phyloP scores from a whole-genome alignment of 768 basidiomycete species.

The Boletus sp. region DNA sequence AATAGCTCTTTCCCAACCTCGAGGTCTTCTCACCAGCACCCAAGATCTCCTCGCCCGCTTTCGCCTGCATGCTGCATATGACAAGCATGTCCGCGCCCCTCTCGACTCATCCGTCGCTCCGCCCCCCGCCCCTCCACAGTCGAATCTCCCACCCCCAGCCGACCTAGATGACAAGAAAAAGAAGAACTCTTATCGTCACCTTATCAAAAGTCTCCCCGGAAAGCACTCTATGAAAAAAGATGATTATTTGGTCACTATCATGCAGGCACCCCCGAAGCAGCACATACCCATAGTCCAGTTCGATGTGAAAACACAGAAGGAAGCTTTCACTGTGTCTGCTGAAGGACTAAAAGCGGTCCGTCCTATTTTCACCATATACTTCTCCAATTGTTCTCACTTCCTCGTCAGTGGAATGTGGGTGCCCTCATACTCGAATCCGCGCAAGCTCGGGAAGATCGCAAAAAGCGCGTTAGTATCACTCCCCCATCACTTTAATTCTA shows the following conservation, averaged over 20 bases:
- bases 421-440: constrained; percentile 63
- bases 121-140: constrained; percentile 30
- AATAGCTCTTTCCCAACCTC: constrained; percentile 33
- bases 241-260: constrained; percentile 62
- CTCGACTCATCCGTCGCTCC: constrained; percentile 20
- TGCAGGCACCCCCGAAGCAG: constrained; percentile 71
- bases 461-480: constrained; percentile 59
- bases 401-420: constrained; percentile 62
- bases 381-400: constrained; percentile 9
- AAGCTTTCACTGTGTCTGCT: constrained; percentile 70
- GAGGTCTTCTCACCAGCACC: constrained; percentile 61
- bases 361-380: constrained; percentile 16
- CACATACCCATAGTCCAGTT: constrained; percentile 60
- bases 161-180: constrained; percentile 63
- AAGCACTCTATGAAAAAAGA: constrained; percentile 84
- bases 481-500: constrained; percentile 1
- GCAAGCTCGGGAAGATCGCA: constrained; percentile 75
- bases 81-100: constrained; percentile 72
- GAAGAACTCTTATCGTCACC: constrained; percentile 74
- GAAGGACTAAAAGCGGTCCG: constrained; percentile 74
- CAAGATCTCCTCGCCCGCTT: constrained; percentile 78
- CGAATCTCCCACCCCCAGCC: constrained; percentile 48
- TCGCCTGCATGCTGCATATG: constrained; percentile 69
- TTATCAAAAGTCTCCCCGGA: constrained; percentile 74
- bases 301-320: constrained; percentile 63